phyloP scores from a whole-genome alignment of 176 grass and related monocot genomes.

The Oryza meyeriana region DNA sequence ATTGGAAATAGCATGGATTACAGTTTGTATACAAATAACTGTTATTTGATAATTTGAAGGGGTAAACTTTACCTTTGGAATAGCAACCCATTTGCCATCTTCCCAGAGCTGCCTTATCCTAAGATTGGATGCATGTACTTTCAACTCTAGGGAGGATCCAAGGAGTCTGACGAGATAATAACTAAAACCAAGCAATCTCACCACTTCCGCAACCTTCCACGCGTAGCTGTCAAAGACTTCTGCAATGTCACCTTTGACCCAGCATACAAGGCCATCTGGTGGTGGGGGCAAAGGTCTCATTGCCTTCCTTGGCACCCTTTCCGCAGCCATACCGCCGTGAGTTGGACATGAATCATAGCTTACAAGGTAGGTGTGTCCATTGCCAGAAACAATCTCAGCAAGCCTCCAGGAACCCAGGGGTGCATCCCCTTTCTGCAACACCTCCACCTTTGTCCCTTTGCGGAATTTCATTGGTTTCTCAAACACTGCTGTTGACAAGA shows the following conservation, averaged over 20 bases:
- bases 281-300: conserved; percentile 54
- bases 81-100: conserved; percentile 63
- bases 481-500: conserved; percentile 14
- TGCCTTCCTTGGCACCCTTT: conserved; percentile 56
- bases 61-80: conserved; percentile 63
- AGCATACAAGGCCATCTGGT: conserved; percentile 20
- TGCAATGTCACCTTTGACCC: conserved; percentile 43
- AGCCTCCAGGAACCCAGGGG: conserved; percentile 63
- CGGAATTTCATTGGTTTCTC: conserved; percentile 47
- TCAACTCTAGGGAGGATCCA: conserved; percentile 54
- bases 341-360: conserved; percentile 32
- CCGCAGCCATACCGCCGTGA: conserved; percentile 23
- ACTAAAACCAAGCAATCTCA: conserved; percentile 37
- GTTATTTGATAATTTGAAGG: conserved; percentile 1
- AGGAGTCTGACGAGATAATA: conserved; percentile 60
- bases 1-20: not conserved
- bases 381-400: conserved; percentile 67
- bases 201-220: conserved; percentile 68
- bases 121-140: conserved; percentile 38
- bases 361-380: conserved; percentile 65
- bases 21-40: not conserved
- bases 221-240: conserved; percentile 70
- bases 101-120: conserved; percentile 63
- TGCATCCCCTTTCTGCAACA: conserved; percentile 43
- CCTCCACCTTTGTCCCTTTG: conserved; percentile 69